These are phyloP conservation scores for Artemisia tridentata DNA, from an alignment of 129 eudicot species.

Conservation along the genomic window DNA sequence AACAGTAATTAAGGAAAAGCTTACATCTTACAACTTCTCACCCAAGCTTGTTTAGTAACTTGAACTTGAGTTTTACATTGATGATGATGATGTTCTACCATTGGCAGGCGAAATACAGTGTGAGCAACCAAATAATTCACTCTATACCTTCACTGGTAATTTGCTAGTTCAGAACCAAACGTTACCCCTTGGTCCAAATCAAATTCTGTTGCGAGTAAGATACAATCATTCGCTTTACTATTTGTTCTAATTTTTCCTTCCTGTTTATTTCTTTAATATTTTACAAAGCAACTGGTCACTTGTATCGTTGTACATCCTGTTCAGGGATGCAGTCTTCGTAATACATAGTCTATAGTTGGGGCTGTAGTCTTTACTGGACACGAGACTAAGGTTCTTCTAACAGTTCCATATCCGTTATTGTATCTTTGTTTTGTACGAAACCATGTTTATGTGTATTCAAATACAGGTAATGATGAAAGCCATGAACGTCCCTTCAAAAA, in stretches of 20 bases:
- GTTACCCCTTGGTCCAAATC: conserved; percentile 92
- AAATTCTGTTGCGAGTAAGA: conserved; percentile 79
- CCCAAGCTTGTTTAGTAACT: neutral
- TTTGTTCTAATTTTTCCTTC: neutral
- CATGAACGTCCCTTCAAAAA: conserved; percentile 95
- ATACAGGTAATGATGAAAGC: conserved; percentile 98
- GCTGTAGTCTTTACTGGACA: conserved; percentile 90
- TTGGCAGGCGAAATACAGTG: conserved; percentile 92
- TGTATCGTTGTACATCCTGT: conserved; percentile 19
- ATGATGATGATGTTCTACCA: too few species aligned
- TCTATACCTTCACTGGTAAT: conserved; percentile 96
- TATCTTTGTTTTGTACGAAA: conserved; percentile 1
- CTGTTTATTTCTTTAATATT: neutral
- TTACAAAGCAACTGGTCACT: neutral
- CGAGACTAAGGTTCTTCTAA: conserved; percentile 71
- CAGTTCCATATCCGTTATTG: neutral
- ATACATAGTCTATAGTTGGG: conserved; percentile 82
- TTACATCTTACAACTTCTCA: neutral
- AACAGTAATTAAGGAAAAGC: neutral
- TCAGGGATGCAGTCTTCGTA: conserved; percentile 96
- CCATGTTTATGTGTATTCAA: neutral
- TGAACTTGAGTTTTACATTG: too few species aligned
- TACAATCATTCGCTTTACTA: neutral
- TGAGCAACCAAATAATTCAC: conserved; percentile 95
- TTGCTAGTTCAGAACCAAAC: conserved; percentile 84